Evolutionary conservation across 2,329 filamentous ascomycete species (phyloP), one percentile per base, ranked within the genome.

Genomic region (Rosellinia necatrix): DNA sequence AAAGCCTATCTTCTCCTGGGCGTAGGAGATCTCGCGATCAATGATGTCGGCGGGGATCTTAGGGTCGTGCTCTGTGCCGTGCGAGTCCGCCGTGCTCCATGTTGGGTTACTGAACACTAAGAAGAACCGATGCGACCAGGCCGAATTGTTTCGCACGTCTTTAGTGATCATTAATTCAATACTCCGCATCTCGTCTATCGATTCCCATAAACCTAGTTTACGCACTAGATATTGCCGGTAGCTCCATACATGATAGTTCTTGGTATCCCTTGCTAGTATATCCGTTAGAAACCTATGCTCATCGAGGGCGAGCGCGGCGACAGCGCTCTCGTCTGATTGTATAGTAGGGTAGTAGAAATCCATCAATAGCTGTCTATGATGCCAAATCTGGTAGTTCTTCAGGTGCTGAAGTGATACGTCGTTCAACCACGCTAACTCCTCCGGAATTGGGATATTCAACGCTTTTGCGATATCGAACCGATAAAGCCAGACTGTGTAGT

Each of bases 311-410:
- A 91, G 80, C 15, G 71, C 78, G 12, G 83, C 76, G 55, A 86
- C 15, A 13, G 52, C 54, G 8, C 24, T 21, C 17, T 47, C 24
- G 21, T 62, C 49, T 1, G 38, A 47, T 38, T 56, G 38, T 77
- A 84, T 90, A 74, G 83, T 73, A 64, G 79, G 74, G 66, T 79
- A 79, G 66, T 84, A 76, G 61, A 80, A 72, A 64, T 88, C 83
- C 49, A 88, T 76, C 27, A 89, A 76, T n/a, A 86, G 76, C 71
- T 88, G 84, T 22, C 85, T 81, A 67, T 88, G 85, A 71, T 88
- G 85, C 90, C 94, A 99, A 73, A 99, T 99, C 76, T 99, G 94
- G 77, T 99, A 99, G 77, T 97, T 99, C 75, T 99, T 99, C 68
- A 96, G 86, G 71, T 96, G 88, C 54, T 84, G 80, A 49, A 96